Evolutionary conservation across 768 basidiomycete genomes (phyloP), one percentile per base, ranked within the genome.

Genomic region (Hydnum rufescens): DNA sequence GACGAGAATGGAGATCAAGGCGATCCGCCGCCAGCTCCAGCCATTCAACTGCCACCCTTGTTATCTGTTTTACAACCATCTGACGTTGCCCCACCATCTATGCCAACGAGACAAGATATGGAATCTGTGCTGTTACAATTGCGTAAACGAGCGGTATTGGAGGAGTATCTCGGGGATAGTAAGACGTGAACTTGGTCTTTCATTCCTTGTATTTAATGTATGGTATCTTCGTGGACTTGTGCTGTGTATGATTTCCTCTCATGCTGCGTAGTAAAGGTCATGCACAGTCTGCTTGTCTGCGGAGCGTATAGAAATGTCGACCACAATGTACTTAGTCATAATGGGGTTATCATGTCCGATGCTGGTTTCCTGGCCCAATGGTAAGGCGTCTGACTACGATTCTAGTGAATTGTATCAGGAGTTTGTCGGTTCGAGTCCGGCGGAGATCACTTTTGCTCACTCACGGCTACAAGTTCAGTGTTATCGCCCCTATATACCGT

Each of bases 41-140:
- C 36, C 36, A 39, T 39, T 39, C 36, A 16, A 6, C 32, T 47
- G 4, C 57, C 56, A 28, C 55, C 49, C 36, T 39, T 31, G 69
- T 75, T n/a, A 78, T 71, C 80, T 2, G 83, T 89, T 66, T 68
- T 92, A n/a, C 68, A 76, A 19, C 67, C 78, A 19, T 78, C 81
- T 56, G 71, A 79, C 54, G 71, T 93, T 5, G 61, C 84, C 51
- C 76, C 80, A 6, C 88, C 89, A 0, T 78, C 74, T 58, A 64
- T 92, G 65, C 83, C 85, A 1, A 76, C 75, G 1, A 70, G 74
- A 53, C 74, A 76, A 44, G 84, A 92, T 64, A 81, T 87, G 82
- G 86, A 86, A 62, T 63, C 65, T 22, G 74, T 83, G 5, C 63
- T 95, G 51, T 70, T 95, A 53, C 74, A 72, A 26, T 67, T 89